Base-by-base conservation (phyloP, 2,329 filamentous ascomycete genomes). In the Claviceps africana region DNA sequence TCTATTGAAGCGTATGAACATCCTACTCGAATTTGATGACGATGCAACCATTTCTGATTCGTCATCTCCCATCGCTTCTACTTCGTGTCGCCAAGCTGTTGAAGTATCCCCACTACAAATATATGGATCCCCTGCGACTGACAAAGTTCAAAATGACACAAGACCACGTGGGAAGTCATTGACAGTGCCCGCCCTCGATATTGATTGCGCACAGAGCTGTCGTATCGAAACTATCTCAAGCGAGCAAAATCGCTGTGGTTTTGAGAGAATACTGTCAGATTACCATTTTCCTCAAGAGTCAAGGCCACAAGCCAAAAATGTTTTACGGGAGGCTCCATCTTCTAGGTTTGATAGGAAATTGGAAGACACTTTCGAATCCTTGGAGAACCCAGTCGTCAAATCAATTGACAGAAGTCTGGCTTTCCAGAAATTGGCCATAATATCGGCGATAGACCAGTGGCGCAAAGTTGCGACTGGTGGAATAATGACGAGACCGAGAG, bases 1-100 rank as follows among this genome's bases (percentile, higher is more conserved):
- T 53, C 74, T 88, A 54, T 72, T 94, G 57, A 72, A 70, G 17
- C 75, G 79, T 48, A 81, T 88, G 75, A 82, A 83, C 22, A 88
- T 91, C 56, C 75, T 81, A 43, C 72, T 93, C 51, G 82, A 87
- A 55, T 77, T 83, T 53, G 73, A 74, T 22, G 65, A 69, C 39
- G 60, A 64, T 50, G 62, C 57, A 6, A 60, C 60, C 7, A 37
- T 13, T 22, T 48, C 44, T 2, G 44, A 53, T 21, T 35, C 11
- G 4, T 21, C 31, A 2, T 40, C 15, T 42, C 33, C 44, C 10
- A 9, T 21, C 17, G 22, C 31, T 21, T 46, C 33, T 19, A 10
- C 13, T 40, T 31, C 49, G 11, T 15, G 9, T 11, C 28, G 13
- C 22, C 31, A 40, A 35, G 17, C 43, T 19, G 8, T 17, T 4